These are phyloP conservation scores for Penicillium oxalicum DNA, from an alignment of 2,329 filamentous ascomycete species.

Conservation along the genomic window DNA sequence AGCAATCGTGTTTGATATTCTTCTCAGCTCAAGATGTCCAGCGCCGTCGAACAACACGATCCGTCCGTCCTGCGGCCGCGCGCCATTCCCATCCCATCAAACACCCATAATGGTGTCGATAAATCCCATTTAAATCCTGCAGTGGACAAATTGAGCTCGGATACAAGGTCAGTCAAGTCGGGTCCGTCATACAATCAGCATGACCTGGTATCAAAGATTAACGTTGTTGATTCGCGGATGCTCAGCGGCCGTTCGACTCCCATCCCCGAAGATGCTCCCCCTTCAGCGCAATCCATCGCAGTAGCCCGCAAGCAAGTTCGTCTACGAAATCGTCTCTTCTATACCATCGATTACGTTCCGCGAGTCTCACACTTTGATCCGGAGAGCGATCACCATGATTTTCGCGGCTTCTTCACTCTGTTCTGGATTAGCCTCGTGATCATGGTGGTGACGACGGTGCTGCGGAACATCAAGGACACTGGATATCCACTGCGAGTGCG, in stretches of 20 bases:
- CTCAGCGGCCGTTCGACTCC: constrained; percentile 74
- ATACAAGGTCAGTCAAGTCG: constrained; percentile 30
- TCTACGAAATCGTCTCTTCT: constrained; percentile 78
- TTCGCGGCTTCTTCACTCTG: constrained; percentile 93
- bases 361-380: constrained; percentile 96
- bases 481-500: constrained; percentile 77
- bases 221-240: too few relatives aligned
- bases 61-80: constrained; percentile 30
- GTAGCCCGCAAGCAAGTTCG: constrained; percentile 76
- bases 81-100: constrained; percentile 23
- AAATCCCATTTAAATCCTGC: constrained; percentile 17
- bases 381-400: constrained; percentile 83
- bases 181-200: too few relatives aligned
- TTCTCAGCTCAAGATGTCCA: constrained; percentile 25
- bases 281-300: constrained; percentile 79
- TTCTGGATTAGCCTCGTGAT: constrained; percentile 97
- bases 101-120: constrained; percentile 15
- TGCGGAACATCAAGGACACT: constrained; percentile 90
- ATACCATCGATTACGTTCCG: constrained; percentile 83
- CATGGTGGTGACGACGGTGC: constrained; percentile 91
- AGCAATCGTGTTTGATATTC: constrained; percentile 2
- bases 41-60: constrained; percentile 23
- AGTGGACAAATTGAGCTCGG: constrained; percentile 25
- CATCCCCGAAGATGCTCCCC: constrained; percentile 82
- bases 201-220: too few relatives aligned